phyloP scores from a whole-genome alignment of 495 filamentous ascomycete genomes.

The Friedmanniomyces simplex region DNA sequence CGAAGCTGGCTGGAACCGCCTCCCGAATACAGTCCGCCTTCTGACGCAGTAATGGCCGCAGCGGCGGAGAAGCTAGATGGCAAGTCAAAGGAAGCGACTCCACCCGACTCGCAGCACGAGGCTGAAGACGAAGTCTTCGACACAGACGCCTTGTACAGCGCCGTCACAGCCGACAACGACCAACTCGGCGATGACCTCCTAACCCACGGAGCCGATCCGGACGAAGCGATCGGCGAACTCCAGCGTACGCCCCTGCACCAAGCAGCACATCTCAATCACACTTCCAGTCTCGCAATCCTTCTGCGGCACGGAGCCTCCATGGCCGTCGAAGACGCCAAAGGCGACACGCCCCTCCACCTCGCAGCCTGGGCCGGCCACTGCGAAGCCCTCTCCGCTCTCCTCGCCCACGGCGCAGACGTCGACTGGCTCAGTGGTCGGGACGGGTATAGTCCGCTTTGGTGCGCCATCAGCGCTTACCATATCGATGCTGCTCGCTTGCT shows the following conservation, averaged over 20 bases:
- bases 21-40: slow-evolving; percentile 15
- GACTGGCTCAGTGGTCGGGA: slow-evolving; percentile 12
- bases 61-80: not conserved
- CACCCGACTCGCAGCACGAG: not conserved
- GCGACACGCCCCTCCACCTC: slow-evolving; percentile 21
- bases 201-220: not conserved
- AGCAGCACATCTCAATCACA: slow-evolving; percentile 11
- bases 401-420: slow-evolving; percentile 8
- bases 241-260: slow-evolving; percentile 18
- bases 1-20: slow-evolving; percentile 17
- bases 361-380: slow-evolving; percentile 12
- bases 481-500: slow-evolving; percentile 15
- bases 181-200: slow-evolving; percentile 8
- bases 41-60: not conserved
- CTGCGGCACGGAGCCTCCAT: slow-evolving; percentile 7
- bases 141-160: slow-evolving; percentile 9
- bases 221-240: slow-evolving; percentile 1
- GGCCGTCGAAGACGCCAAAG: slow-evolving; percentile 13
- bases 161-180: slow-evolving; percentile 4
- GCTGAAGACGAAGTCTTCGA: slow-evolving; percentile 7
- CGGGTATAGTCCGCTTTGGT: slow-evolving; percentile 16
- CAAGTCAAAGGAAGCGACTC: not conserved
- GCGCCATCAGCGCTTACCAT: slow-evolving; percentile 16
- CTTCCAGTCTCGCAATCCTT: slow-evolving; percentile 1
- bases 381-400: slow-evolving; percentile 10